phyloP scores from a whole-genome alignment of 345 rosid genomes.

The Pelargonium nanum region DNA sequence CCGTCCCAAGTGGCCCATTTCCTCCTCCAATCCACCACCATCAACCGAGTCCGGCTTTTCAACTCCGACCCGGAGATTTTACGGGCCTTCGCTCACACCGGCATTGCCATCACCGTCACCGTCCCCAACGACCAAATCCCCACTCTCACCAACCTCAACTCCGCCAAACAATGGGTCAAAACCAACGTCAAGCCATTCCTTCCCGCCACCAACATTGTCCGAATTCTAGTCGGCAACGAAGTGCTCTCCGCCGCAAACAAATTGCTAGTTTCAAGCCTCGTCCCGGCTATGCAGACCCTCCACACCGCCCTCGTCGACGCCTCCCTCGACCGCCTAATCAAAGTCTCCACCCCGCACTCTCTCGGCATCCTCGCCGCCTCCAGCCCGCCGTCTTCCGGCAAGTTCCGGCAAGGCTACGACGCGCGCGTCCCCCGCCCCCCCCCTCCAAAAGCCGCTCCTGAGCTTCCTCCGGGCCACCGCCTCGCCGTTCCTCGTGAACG shows the following conservation, averaged over 20 bases:
- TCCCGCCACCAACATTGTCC: constrained; percentile 57
- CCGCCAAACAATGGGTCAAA: constrained; percentile 55
- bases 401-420: constrained; percentile 57
- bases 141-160: constrained; percentile 34
- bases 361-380: constrained; percentile 59
- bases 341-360: constrained; percentile 78
- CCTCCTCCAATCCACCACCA: constrained; percentile 52
- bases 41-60: constrained; percentile 61
- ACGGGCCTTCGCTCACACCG: constrained; percentile 59
- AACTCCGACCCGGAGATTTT: constrained; percentile 45
- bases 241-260: constrained; percentile 47
- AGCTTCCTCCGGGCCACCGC: constrained; percentile 49
- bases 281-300: constrained; percentile 67
- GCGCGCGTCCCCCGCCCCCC: constrained; percentile 40
- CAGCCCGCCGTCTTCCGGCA: constrained; percentile 63
- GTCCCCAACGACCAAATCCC: constrained; percentile 70
- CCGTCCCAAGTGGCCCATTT: constrained; percentile 61
- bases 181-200: constrained; percentile 40
- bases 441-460: constrained; percentile 75
- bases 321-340: constrained; percentile 49
- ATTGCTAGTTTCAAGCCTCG: constrained; percentile 32
- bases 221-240: constrained; percentile 82
- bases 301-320: constrained; percentile 52
- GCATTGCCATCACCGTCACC: constrained; percentile 47
- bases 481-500: constrained; percentile 72